phyloP scores from a whole-genome alignment of 371 early-diverging fungal genomes.

The Catenaria anguillulae region DNA sequence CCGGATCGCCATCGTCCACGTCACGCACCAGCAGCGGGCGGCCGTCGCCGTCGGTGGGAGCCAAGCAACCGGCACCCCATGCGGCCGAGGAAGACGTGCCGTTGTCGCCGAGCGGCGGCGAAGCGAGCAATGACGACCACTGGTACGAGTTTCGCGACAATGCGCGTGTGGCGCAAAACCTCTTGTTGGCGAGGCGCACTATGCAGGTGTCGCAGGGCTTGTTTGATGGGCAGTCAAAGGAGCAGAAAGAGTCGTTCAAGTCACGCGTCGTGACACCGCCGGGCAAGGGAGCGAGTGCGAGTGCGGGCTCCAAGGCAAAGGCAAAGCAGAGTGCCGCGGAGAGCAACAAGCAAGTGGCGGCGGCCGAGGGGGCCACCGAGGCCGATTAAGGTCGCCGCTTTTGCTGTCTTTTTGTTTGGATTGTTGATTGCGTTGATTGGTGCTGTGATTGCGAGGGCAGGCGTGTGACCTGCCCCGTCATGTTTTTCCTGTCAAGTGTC shows the following conservation, averaged over 20 bases:
- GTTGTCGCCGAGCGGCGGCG: not conserved
- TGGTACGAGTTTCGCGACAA: slow-evolving; percentile 1
- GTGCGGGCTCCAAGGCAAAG: no score
- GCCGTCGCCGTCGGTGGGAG: not conserved
- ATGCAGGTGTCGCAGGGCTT: not conserved
- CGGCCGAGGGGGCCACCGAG: no score
- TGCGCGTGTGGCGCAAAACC: not conserved
- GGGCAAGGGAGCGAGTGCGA: no score
- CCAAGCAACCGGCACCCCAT: not conserved
- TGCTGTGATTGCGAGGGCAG: no score
- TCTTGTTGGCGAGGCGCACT: not conserved
- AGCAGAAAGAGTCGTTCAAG: not conserved
- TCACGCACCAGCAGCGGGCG: not conserved
- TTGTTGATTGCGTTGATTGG: no score
- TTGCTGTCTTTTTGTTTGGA: no score
- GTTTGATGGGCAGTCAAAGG: not conserved
- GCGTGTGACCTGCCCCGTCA: no score
- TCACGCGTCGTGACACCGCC: no score
- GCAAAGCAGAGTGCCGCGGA: no score
- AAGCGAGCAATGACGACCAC: not conserved
- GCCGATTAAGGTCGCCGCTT: no score
- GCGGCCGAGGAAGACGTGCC: not conserved
- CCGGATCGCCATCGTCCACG: not conserved
- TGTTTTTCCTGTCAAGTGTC: no score
- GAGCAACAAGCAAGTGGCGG: no score